Conservation (phyloP, 2,329 filamentous ascomycete species). For the Trichoderma arundinaceum region DNA sequence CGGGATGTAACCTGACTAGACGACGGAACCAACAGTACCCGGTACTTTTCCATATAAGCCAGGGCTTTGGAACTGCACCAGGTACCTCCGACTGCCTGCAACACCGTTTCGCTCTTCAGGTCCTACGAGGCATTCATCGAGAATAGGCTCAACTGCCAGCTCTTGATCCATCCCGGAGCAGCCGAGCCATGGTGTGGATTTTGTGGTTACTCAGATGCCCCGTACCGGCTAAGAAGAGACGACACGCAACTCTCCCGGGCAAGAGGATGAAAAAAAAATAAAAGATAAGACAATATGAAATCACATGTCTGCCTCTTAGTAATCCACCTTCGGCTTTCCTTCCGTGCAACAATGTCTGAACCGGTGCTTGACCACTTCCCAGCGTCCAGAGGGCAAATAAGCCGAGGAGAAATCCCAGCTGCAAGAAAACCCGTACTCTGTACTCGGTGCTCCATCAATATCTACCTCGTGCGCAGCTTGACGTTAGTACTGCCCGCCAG, state of each 20-base stretch:
- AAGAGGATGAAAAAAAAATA: constrained; percentile 20
- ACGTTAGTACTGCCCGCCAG: not conserved
- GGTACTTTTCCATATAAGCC: not conserved
- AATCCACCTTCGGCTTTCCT: not conserved
- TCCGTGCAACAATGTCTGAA: not conserved
- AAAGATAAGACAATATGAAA: constrained; percentile 1
- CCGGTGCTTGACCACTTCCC: not conserved
- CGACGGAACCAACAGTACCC: not conserved
- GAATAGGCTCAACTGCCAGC: too few relatives aligned
- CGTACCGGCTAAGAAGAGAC: constrained; percentile 8
- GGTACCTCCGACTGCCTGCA: too few relatives aligned
- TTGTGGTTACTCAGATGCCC: not conserved
- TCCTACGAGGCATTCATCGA: too few relatives aligned
- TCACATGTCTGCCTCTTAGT: constrained; percentile 2
- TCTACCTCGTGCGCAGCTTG: not conserved
- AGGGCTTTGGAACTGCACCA: too few relatives aligned
- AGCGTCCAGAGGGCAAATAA: not conserved
- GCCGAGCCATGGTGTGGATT: not conserved
- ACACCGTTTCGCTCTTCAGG: too few relatives aligned
- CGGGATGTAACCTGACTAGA: not conserved
- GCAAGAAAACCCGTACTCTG: not conserved
- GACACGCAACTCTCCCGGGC: constrained; percentile 1
- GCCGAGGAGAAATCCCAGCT: too few relatives aligned
- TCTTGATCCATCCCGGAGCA: not conserved
- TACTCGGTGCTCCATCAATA: not conserved